A percentile compares a stretch with the other conserved stretches of the same genome.
Conservation (phyloP, 2,329 filamentous ascomycete genomes). For the Phoma herbarum region DNA sequence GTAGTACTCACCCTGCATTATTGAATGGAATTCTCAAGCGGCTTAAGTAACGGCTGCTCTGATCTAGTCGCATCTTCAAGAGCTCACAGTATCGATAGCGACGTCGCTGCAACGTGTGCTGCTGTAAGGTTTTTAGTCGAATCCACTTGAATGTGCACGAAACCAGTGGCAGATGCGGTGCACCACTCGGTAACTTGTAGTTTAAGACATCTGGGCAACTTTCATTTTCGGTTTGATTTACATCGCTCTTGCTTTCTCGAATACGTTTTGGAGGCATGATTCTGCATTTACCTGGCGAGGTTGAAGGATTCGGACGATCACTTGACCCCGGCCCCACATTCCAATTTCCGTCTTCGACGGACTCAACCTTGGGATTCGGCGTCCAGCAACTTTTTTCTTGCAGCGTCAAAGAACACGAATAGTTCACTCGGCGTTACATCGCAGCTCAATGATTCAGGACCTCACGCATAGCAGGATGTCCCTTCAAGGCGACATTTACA, state of each 20-base stretch:
- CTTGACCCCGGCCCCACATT: constrained; percentile 11
- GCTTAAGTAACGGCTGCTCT: background rate
- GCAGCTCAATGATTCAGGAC: background rate
- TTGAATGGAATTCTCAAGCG: constrained; percentile 7
- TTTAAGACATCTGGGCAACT: background rate
- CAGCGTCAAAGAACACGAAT: background rate
- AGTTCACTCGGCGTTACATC: background rate
- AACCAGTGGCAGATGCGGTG: background rate
- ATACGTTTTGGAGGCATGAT: background rate
- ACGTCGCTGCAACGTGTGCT: background rate
- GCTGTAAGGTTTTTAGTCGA: background rate
- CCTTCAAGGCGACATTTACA: background rate
- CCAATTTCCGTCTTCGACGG: constrained; percentile 8
- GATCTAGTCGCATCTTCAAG: background rate
- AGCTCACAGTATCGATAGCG: background rate
- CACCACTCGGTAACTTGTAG: background rate
- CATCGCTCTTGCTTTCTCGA: background rate
- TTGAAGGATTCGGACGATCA: constrained; percentile 9
- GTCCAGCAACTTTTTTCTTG: background rate
- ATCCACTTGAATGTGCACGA: background rate
- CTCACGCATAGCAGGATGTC: background rate
- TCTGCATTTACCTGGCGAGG: background rate
- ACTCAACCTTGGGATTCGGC: background rate
- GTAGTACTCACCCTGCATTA: background rate
- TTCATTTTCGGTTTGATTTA: background rate